Evolutionary conservation across 768 basidiomycete species (phyloP), one percentile per base, ranked within the genome.

Genomic region (Strobilomyces echinocephalus): DNA sequence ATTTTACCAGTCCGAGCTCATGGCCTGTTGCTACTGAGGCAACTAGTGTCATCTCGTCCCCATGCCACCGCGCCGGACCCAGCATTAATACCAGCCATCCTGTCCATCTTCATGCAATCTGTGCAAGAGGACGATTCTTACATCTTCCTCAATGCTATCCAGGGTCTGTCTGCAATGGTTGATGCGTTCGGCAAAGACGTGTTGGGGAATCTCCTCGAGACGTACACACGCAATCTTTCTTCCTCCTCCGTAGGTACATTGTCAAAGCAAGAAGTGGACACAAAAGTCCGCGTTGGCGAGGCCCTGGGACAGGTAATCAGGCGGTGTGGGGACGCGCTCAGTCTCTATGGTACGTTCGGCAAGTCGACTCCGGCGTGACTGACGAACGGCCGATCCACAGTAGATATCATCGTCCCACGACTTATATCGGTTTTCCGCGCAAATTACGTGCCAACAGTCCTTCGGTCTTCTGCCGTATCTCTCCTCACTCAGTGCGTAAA

Each of bases 121-220:
- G 70, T 95, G 6, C 87, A 91, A 63, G 93, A 97, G 56, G 88
- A 94, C 36, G 95, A 98, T 63, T 92, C 91, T n/a, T 97, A 93
- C 68, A 83, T 97, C 50, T 97, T 92, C 64, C 74, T 97, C 49
- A 93, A 93, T 63, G 93, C 89, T 1, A 87, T 95, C 14, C 91
- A 94, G 62, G 95, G 95, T 0, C 76, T 98, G 1, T 81, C 86
- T n/a, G 83, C 80, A 5, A 85, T 97, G 80, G 92, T 87, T 0
- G 85, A 93, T 61, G 76, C 75, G 2, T 82, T 84, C 55, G 69
- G 68, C 21, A 80, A 79, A 57, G 85, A 91, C 11, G 84, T 94
- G 12, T 67, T 95, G 8, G 73, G 74, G 52, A 73, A 76, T 5
- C 74, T 97, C 24, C 70, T 92, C n/a, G 75, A 77, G 26, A 77